A percentile compares a stretch with the other conserved stretches of the same genome.
phyloP scores from a whole-genome alignment of 2,329 filamentous ascomycete species.

The Neopestalotiopsis sp. region DNA sequence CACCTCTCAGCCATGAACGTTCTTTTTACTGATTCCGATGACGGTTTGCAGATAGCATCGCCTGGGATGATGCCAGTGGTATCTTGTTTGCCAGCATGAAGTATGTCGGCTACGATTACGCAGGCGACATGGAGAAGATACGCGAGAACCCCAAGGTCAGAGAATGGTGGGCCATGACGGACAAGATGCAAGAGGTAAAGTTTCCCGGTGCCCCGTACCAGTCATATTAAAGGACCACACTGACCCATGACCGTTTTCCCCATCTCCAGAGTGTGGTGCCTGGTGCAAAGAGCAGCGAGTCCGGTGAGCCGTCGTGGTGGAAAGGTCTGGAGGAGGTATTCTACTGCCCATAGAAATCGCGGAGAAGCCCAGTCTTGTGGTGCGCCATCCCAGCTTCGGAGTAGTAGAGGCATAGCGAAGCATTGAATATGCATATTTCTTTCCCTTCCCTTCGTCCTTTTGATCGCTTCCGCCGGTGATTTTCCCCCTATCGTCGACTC shows the following conservation, averaged over 20 bases:
- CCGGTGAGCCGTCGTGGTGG: constrained; percentile 71
- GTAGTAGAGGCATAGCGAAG: constrained; percentile 1
- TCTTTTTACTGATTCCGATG: neutral
- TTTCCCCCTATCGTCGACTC: neutral
- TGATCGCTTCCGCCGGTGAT: neutral
- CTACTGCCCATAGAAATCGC: constrained; percentile 51
- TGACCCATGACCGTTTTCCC: neutral
- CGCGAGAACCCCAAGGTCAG: constrained; percentile 72
- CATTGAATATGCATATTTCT: neutral
- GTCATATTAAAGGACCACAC: too few relatives aligned
- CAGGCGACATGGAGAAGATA: constrained; percentile 79
- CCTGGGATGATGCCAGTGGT: constrained; percentile 64
- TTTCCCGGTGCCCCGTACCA: neutral
- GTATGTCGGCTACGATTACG: constrained; percentile 76
- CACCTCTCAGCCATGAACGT: neutral
- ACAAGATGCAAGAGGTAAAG: constrained; percentile 69
- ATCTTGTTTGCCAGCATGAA: constrained; percentile 79
- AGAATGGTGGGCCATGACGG: constrained; percentile 84
- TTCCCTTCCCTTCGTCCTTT: neutral
- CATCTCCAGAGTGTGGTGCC: constrained; percentile 50
- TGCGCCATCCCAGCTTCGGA: too few relatives aligned
- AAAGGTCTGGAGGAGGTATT: constrained; percentile 73
- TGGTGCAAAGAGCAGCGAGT: constrained; percentile 62
- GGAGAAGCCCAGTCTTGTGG: neutral
- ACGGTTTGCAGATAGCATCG: constrained; percentile 67